Evolutionary conservation across 2,329 filamentous ascomycete species (phyloP), one percentile per base, ranked within the genome.

Genomic region (Diaporthe sp.): DNA sequence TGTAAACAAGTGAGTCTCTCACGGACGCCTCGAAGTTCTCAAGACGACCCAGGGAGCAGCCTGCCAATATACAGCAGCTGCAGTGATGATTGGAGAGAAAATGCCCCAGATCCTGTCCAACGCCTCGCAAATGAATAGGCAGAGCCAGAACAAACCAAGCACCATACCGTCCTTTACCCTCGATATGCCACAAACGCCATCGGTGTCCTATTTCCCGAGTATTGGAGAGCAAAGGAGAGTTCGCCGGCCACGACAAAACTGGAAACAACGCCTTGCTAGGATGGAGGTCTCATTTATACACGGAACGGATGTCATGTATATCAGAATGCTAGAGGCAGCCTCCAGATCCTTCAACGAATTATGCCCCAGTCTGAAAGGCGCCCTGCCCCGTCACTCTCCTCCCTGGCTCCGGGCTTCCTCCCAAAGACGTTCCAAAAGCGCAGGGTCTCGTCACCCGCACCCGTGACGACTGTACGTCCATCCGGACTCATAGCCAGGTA

Each of bases 401-500:
- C 93, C 77, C 92, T 89, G 76, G 91, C 89, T 37, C 93, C 93
- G 39, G 94, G 92, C 81, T 95, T 93, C 81, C 94, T 93, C 76
- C 94, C 95, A 85, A 99, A 99, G 2, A 97, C 94, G 75, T 97
- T 97, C 97, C 97, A 99, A 86, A 99, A 99, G 58, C 97, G 89
- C 68, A 99, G 85, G 0, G 97, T 99, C 86, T 99, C 97, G 79
- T 99, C 97, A 22, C 97, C 97, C 5, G 97, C 97, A 34, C 97
- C 97, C 0, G 97, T 99, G 17, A 98, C 97, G 28, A 99, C 94
- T 3, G 95, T 94, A 79, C 96, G 92, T 25, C 97, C 97, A 81
- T 98, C 96, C 1, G 97, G 97, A 82, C 96, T 98, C 95, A 98
- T 98, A 44, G 96, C 96, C 71, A 99, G 89, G 83, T 98, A 99